Conservation (phyloP, 2,329 filamentous ascomycete species). For the Nemania sp. region DNA sequence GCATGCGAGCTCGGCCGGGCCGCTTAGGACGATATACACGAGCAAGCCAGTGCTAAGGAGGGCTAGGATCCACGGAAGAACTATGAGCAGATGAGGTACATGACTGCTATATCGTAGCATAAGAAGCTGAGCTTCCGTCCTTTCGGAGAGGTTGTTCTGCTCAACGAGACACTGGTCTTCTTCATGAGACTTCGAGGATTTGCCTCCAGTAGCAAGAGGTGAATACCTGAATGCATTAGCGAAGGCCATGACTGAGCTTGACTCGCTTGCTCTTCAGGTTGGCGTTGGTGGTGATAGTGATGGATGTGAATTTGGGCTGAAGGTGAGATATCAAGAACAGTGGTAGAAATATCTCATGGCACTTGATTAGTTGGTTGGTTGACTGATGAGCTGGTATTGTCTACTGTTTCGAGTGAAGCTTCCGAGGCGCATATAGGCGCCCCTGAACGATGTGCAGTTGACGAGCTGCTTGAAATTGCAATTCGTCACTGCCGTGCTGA, state of each 20-base stretch:
- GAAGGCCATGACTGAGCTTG: neutral
- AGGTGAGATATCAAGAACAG: neutral
- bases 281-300: neutral
- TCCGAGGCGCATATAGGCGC: neutral
- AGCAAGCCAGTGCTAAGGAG: neutral
- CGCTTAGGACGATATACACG: neutral
- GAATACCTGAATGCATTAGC: neutral
- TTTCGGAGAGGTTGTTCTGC: neutral
- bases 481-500: neutral
- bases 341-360: neutral
- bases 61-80: neutral
- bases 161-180: neutral
- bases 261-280: neutral
- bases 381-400: neutral
- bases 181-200: neutral
- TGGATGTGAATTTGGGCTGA: neutral
- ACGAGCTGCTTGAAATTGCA: no score
- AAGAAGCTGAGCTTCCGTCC: neutral
- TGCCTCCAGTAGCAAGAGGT: neutral
- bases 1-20: constrained; percentile 4
- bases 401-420: neutral
- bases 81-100: neutral
- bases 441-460: no score
- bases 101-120: neutral
- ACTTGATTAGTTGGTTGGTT: neutral